Conservation (phyloP, 2,329 filamentous ascomycete species). For the Ophiostoma novo-ulmi region DNA sequence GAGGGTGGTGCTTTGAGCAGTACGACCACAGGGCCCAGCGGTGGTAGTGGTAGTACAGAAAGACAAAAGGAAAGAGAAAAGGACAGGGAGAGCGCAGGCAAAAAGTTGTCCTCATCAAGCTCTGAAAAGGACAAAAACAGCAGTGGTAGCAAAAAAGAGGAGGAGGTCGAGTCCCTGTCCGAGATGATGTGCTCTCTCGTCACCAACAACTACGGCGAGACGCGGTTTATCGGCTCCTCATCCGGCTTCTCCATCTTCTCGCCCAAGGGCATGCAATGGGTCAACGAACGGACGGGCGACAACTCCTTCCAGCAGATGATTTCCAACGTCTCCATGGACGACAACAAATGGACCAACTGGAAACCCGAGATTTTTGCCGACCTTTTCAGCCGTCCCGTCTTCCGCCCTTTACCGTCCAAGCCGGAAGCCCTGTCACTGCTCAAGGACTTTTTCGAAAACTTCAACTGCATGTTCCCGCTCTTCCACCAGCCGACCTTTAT, state of each 20-base stretch:
- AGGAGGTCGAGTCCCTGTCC: constrained; percentile 80
- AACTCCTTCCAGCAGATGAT: constrained; percentile 94
- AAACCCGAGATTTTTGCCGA: constrained; percentile 96
- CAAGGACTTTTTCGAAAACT: constrained; percentile 95
- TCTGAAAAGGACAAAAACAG: neutral
- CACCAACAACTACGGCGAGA: constrained; percentile 91
- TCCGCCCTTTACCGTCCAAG: constrained; percentile 76
- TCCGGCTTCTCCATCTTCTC: constrained; percentile 99
- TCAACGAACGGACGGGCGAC: constrained; percentile 97
- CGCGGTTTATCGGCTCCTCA: constrained; percentile 91
- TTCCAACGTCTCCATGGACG: constrained; percentile 79
- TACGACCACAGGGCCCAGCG: neutral
- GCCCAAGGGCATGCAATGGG: constrained; percentile 96
- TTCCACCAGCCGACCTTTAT: constrained; percentile 98
- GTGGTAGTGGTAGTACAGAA: neutral
- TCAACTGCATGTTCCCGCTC: constrained; percentile 97
- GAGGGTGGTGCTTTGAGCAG: constrained; percentile 32
- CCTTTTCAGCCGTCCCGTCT: constrained; percentile 79
- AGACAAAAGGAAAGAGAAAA: neutral
- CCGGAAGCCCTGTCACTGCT: constrained; percentile 82
- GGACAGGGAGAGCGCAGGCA: neutral
- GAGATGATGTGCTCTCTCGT: constrained; percentile 99
- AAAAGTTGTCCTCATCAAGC: neutral
- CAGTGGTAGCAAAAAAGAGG: constrained; percentile 45
- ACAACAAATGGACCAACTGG: constrained; percentile 96